Evolutionary conservation across 2,329 filamentous ascomycete genomes (phyloP), one percentile per base, ranked within the genome.

Genomic region (Stagonosporopsis rhizophila): DNA sequence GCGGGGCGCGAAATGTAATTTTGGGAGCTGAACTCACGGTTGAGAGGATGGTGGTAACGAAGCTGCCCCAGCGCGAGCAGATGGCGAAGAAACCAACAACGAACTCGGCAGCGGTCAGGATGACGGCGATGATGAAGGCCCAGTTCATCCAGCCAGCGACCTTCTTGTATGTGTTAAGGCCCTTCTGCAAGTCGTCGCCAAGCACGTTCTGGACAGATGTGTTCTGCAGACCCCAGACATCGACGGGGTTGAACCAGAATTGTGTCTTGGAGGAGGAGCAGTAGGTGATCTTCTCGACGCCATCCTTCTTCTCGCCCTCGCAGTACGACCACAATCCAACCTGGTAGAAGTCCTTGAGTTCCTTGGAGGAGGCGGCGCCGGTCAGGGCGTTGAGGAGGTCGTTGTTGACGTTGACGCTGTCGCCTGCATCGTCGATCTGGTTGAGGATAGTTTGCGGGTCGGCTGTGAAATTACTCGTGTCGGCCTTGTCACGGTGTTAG

Each of bases 261-360:
- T 91, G 82, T 67, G 88, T 87, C 74, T 88, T 80, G 51, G 87
- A 83, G 65, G 87, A 81, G 49, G 87, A 88, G 85, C 94, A 98
- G 66, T 83, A 78, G 39, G 77, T 78, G 64, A 83, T 76, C 15
- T 77, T 75, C 63, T 81, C 82, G 53, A 73, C 70, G 44, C 73
- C 80, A 2, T 82, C 81, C 60, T 83, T 81, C 63, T 83, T 83
- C 46, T 82, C 78, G 49, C 84, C 86, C 54, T 81, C 80, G 84
- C 95, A 98, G 84, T 92, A 96, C 73, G 89, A 90, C 90, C 91
- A 96, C 34, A 98, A 83, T 71, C 85, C 86, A 72, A 98, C 82
- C 59, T 90, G 85, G 84, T 97, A 98, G 70, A 87, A 82, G 72
- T 94, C 87, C 69, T 83, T 85, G 56, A 96, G 83, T 51, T 84